phyloP scores from a whole-genome alignment of 345 rosid species.

The Salix arbutifolia region DNA sequence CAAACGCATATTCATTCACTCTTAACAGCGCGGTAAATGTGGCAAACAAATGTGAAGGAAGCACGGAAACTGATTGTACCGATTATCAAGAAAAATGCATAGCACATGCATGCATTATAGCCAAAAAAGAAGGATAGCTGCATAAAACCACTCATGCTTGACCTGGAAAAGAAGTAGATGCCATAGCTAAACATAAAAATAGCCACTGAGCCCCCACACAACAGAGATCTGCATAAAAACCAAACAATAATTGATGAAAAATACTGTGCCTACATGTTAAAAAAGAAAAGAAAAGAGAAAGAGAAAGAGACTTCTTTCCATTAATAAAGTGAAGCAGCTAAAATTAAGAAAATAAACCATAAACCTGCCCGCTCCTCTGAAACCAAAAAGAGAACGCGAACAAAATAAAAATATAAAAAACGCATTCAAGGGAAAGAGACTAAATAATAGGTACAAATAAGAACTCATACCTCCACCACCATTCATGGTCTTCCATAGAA shows the following conservation, averaged over 20 bases:
- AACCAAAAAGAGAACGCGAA: neutral
- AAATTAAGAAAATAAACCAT: neutral
- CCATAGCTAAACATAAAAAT: constrained; percentile 69
- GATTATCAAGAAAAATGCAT: constrained; percentile 69
- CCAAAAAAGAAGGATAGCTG: constrained; percentile 68
- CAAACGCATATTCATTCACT: constrained; percentile 26
- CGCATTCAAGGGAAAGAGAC: neutral
- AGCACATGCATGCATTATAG: constrained; percentile 63
- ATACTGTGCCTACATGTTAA: neutral
- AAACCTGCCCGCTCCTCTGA: neutral
- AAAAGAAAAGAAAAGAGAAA: neutral
- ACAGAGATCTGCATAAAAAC: constrained; percentile 53
- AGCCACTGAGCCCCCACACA: constrained; percentile 60
- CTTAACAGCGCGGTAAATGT: constrained; percentile 54
- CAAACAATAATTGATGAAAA: neutral
- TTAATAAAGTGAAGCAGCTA: neutral
- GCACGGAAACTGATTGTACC: constrained; percentile 54
- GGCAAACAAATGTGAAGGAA: constrained; percentile 57
- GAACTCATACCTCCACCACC: constrained; percentile 92
- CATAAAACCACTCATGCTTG: constrained; percentile 64
- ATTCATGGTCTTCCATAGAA: constrained; percentile 73
- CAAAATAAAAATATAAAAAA: neutral
- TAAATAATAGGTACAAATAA: neutral
- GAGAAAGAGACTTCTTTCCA: neutral
- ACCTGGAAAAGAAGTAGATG: constrained; percentile 56